Conservation (phyloP, 495 filamentous ascomycete genomes). For the Penicillium fimorum region DNA sequence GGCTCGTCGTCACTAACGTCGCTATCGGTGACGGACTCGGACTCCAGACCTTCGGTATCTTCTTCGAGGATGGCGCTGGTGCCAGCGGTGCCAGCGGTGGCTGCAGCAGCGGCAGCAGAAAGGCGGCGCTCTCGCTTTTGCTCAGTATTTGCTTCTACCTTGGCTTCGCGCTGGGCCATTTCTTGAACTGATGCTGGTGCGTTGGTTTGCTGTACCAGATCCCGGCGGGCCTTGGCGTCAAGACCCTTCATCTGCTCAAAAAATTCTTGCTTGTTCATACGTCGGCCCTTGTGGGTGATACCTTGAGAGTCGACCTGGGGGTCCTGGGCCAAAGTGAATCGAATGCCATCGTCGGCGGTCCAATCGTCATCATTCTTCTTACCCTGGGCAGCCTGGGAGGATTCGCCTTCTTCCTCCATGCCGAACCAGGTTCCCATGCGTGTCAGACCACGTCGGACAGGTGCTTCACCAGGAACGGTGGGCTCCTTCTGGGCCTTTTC, state of each 20-base stretch:
- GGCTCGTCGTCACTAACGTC: constrained; percentile 29
- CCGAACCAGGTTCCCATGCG: constrained; percentile 66
- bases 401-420: constrained; percentile 49
- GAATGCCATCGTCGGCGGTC: constrained; percentile 73
- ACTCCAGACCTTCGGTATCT: constrained; percentile 23
- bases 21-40: constrained; percentile 32
- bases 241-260: constrained; percentile 77
- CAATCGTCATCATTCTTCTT: constrained; percentile 44
- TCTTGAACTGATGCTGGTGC: constrained; percentile 60
- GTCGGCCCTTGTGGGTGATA: constrained; percentile 55
- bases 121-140: constrained; percentile 29
- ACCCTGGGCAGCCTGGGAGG: constrained; percentile 34
- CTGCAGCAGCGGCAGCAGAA: constrained; percentile 24
- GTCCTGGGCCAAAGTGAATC: constrained; percentile 71
- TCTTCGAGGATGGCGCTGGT: constrained; percentile 18
- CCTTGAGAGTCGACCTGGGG: constrained; percentile 32
- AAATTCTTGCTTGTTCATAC: constrained; percentile 91
- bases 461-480: constrained; percentile 29
- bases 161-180: constrained; percentile 48
- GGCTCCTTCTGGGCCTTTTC: constrained; percentile 24
- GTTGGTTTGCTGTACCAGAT: constrained; percentile 67
- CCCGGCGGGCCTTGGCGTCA: constrained; percentile 70
- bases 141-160: constrained; percentile 31
- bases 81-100: constrained; percentile 15
- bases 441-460: constrained; percentile 49